Evolutionary conservation across 2,329 filamentous ascomycete species (phyloP), one percentile per base, ranked within the genome.

Genomic region (Escovopsis sp.): DNA sequence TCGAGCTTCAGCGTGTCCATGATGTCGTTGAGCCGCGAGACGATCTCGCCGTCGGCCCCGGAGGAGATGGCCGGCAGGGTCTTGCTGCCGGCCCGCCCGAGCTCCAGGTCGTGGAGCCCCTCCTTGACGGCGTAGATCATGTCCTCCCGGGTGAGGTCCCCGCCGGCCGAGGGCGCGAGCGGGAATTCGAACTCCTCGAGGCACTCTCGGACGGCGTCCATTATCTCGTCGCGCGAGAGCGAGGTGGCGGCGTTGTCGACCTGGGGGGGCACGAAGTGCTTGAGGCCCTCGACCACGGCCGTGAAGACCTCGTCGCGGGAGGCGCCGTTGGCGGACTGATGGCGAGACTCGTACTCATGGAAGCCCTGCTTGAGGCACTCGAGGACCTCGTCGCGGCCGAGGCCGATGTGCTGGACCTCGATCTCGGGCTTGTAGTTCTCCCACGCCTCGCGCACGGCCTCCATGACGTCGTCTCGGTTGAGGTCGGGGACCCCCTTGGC

Each of bases 341-440:
- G 58, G 14, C 54, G 61, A 12, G 68, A 65, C 2, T 68, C 67
- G 50, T 90, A 86, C 32, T 85, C 75, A 44, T 82, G 76, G 1
- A 96, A 68, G 1, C 88, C 88, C 59, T 94, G 80, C 45, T 82
- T 77, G 18, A 96, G 67, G 44, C 86, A 93, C 27, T 80, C 76
- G 12, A 96, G 65, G 33, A 96, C 81, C 50, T 96, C 88, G 11
- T 94, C 85, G 5, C 85, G 72, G 53, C 94, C 88, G 1, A 96
- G 65, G 2, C 87, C 88, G 42, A 92, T 81, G 48, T 93, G 85
- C 47, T 94, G 80, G 4, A 93, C 69, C 46, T 93, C 79, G 34
- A 94, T 85, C 47, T 94, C 85, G 1, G 88, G 88, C 57, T 93
- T 93, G 59, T 93, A 93, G 36, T 77, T 83, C 51, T 94, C 88